Base-by-base conservation (phyloP, 306 rosid genomes). In the Corylus avellana region DNA sequence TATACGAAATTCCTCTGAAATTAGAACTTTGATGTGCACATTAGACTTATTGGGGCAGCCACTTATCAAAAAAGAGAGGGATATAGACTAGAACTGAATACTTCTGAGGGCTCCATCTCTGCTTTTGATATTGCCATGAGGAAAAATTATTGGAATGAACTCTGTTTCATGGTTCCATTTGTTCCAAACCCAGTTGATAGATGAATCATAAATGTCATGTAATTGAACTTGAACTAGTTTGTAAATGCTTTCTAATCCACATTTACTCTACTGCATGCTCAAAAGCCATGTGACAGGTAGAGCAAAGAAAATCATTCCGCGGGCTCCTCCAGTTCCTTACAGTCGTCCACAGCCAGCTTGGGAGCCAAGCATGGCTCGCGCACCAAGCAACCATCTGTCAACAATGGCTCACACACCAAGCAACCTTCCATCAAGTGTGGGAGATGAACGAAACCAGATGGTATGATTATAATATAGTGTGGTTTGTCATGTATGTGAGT, bases 321-420 rank as follows among this genome's bases (percentile, higher is more conserved):
- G 89, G 69, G 86, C 97, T 79, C 97, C 97, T 49, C 97, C 97
- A 8, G 72, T 79, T 61, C 90, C 88, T 50, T 88, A 88, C 74
- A 57, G 63, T 35, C 89, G 81, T 5, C 72, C 77, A n/a, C 85
- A 51, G 16, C 86, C 75, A 0, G 42, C 70, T 64, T 82, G 55
- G 20, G 50, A 70, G 78, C 88, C 82, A 12, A 87, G 81, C 83
- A 20, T 39, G 44, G 44, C 69, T 64, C 84, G 51, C 20, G 47
- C 62, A 77, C 87, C 82, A 12, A 87, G 81, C 82, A 70, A 29
- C 67, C 14, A 70, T 1, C 9, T 87, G 20, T 32, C 92, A 79
- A 58, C 87, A 18, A 13, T 29, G 0, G 50, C 57, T 64, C 84
- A 51, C 18, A 47, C 67, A 77, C 87, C 82, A 12, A 87, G 81